Evolutionary conservation across 179 eudicot species (phyloP), one percentile per base, ranked within the genome.

Genomic region (Silene coronaria): DNA sequence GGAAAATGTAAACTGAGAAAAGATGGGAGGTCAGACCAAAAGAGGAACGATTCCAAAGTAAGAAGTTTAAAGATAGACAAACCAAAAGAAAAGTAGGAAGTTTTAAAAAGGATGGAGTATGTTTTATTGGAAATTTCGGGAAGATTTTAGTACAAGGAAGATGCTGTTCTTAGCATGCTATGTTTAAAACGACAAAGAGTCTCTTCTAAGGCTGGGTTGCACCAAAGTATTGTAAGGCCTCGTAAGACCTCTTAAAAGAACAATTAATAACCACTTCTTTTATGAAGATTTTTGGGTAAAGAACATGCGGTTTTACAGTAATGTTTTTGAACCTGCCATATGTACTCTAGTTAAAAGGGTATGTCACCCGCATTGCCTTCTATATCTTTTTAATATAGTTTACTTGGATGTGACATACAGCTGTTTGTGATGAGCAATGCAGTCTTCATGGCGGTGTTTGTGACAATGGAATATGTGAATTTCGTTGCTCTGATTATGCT

Each of bases 381-480:
- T 67, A 62, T 48, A 16, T 36, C 34, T 34, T 5, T 67, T 24
- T 21, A 53, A 67, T 71, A 30, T 17, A 27, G 11, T 63, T 23
- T 60, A 24, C 61, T 34, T 76, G 48, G 65, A 26, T 42, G 75
- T 69, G 55, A 77, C 60, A 32, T 85, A 79, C 95, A 95, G 99
- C 93, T 82, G 89, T 89, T 13, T 95, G 99, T 81, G 96, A 95
- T 69, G 97, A 95, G 82, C 99, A 92, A 87, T 95, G 99, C 80
- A 95, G 99, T 79, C 95, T 95, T 68, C 99, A 95, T 78, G 99
- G 99, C 71, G 99, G 99, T 72, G 99, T 95, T 8, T 95, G 99
- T 78, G 97, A 95, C 80, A 88, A 95, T 58, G 96, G 99, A 22
- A 81, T 90, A 38, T 95, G 99, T 78, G 99, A 95, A 82, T 95